phyloP scores from a whole-genome alignment of 2,329 filamentous ascomycete species.

The Paracoccidioides lutzii region DNA sequence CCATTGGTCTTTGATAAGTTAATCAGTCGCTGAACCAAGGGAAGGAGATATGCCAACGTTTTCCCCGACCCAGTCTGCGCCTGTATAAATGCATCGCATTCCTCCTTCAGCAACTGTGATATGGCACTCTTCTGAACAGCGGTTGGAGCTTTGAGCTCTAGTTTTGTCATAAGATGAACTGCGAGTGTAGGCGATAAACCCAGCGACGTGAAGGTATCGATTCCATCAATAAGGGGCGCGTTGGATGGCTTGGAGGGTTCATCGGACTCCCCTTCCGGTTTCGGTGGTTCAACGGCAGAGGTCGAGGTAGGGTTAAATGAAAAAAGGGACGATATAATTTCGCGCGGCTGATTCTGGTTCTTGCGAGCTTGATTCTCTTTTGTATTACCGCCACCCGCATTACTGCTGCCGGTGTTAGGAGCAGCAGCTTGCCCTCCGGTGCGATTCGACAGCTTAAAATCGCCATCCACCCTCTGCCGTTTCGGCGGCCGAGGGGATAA shows the following conservation, averaged over 20 bases:
- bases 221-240: constrained; percentile 71
- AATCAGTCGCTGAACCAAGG: constrained; percentile 79
- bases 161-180: constrained; percentile 68
- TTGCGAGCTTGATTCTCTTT: constrained; percentile 3
- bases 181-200: constrained; percentile 72
- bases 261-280: constrained; percentile 24
- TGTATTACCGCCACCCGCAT: constrained; percentile 7
- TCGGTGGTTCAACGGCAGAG: constrained; percentile 17
- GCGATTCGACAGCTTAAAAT: constrained; percentile 20
- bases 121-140: constrained; percentile 89
- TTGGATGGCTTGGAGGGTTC: constrained; percentile 67
- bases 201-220: constrained; percentile 73
- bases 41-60: constrained; percentile 87
- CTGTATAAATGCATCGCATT: constrained; percentile 88
- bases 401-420: constrained; percentile 7
- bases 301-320: constrained; percentile 66
- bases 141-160: constrained; percentile 80
- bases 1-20: constrained; percentile 47
- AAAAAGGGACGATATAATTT: constrained; percentile 83
- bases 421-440: not conserved
- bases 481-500: constrained; percentile 23
- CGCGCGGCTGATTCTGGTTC: constrained; percentile 32
- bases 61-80: constrained; percentile 97
- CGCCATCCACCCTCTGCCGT: constrained; percentile 27
- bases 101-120: constrained; percentile 61